phyloP scores from a whole-genome alignment of 2,329 filamentous ascomycete species.

The Alternaria triticina region DNA sequence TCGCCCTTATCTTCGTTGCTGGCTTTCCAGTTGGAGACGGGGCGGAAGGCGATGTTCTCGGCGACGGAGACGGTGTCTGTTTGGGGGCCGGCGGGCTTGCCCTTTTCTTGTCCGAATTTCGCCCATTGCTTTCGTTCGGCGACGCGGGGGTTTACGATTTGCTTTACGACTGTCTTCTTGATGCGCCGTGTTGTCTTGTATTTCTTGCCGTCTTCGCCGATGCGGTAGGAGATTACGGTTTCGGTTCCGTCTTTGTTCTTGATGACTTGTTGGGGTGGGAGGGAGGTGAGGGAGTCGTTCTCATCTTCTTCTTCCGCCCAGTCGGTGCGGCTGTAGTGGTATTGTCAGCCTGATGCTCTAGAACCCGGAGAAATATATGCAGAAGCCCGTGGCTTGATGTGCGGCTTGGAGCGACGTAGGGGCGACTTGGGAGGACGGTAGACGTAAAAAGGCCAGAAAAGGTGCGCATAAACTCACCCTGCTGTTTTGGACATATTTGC shows the following conservation, averaged over 20 bases:
- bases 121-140: slow-evolving; percentile 91
- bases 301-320: slow-evolving; percentile 93
- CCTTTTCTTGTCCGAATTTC: slow-evolving; percentile 92
- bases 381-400: not conserved
- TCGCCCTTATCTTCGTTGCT: slow-evolving; percentile 79
- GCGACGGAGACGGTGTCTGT: slow-evolving; percentile 90
- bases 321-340: slow-evolving; percentile 65
- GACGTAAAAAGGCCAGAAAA: not conserved
- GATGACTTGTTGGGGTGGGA: slow-evolving; percentile 85
- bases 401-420: not conserved
- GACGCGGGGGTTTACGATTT: slow-evolving; percentile 94
- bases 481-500: slow-evolving; percentile 47
- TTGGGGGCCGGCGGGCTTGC: slow-evolving; percentile 81
- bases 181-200: slow-evolving; percentile 97
- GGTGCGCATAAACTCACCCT: slow-evolving; percentile 35
- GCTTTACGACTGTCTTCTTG: slow-evolving; percentile 87
- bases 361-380: not conserved
- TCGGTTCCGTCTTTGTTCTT: slow-evolving; percentile 99
- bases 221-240: slow-evolving; percentile 86
- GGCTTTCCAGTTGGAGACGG: slow-evolving; percentile 91
- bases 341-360: slow-evolving; percentile 12
- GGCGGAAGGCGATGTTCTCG: slow-evolving; percentile 98
- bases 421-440: not conserved
- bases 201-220: slow-evolving; percentile 93
- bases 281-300: slow-evolving; percentile 67